Conservation (phyloP, 345 rosid species). For the Reutealis trisperma region DNA sequence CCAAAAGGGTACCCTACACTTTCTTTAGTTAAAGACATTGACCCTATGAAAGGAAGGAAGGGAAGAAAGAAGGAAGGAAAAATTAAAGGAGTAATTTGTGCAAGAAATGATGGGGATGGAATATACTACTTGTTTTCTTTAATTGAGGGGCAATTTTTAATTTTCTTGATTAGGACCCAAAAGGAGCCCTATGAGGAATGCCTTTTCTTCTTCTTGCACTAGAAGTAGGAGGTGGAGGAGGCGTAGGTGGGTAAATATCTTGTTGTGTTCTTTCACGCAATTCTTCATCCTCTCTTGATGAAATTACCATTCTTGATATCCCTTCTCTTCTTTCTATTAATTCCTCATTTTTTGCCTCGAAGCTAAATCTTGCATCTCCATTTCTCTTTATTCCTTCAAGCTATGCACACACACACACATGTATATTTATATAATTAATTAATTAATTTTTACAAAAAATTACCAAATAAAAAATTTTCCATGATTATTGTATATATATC, state of each 20-base stretch:
- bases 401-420: conserved; percentile 25
- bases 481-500: background rate
- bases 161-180: conserved; percentile 36
- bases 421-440: conserved; percentile 1
- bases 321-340: conserved; percentile 42
- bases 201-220: conserved; percentile 84
- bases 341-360: conserved; percentile 47
- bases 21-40: conserved; percentile 27
- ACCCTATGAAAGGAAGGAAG: conserved; percentile 2
- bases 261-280: conserved; percentile 62
- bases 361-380: conserved; percentile 54
- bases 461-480: too few relatives aligned
- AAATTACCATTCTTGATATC: conserved; percentile 23
- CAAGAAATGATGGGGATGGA: conserved; percentile 23
- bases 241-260: conserved; percentile 57
- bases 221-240: conserved; percentile 55
- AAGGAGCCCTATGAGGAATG: conserved; percentile 83
- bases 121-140: background rate
- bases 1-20: conserved; percentile 31
- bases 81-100: conserved; percentile 15
- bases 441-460: background rate
- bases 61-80: too few relatives aligned
- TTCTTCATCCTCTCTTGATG: conserved; percentile 47
- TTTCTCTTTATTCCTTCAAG: conserved; percentile 72
- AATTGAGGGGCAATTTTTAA: background rate